Evolutionary conservation across 1,139 yeast genomes (phyloP), one percentile per base, ranked within the genome.

Genomic region (Kazachstania sp.): DNA sequence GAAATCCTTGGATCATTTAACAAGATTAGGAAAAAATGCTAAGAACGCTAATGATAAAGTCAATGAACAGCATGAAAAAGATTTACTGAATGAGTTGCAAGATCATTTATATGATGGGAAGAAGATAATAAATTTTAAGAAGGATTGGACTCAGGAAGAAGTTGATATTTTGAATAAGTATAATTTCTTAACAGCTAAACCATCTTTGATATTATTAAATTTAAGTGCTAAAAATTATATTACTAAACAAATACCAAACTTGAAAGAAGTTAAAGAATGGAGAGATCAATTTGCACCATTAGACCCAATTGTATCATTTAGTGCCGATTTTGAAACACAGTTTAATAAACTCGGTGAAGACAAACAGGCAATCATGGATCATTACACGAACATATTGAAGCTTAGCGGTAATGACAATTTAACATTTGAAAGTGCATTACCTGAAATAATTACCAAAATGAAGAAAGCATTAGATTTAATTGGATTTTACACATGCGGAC

Each of bases 401-500:
- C 11, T 31, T n/a, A n/a, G 52, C 47, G n/a, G 68, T 71, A 3
- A 71, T 75, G 34, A 39, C 0, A 15, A 37, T 32, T 16, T 34
- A 15, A 20, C 35, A 18, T 28, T 44, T 13, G 37, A 45, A 13
- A 53, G 62, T 12, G 74, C 76, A 1, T 62, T 79, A 34, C 74
- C 77, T 0, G 52, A 55, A 13, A 73, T 79, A 23, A 78, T 82
- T 19, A 68, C 71, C 28, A 71, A 75, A 44, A 86, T 88, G 88
- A 77, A 95, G 56, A 64, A 71, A 28, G 78, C 82, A 2, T 70
- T 90, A 41, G 74, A 79, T 47, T 73, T 90, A 54, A 83, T 90
- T 41, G 85, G 95, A 41, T 92, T 82, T 69, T 90, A 84, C 71
- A 90, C 98, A 1, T 84, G 95, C 66, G 97, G 97, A 12, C 83